Evolutionary conservation across 2,329 filamentous ascomycete species (phyloP), one percentile per base, ranked within the genome.

Genomic region (Aspergillus felis): DNA sequence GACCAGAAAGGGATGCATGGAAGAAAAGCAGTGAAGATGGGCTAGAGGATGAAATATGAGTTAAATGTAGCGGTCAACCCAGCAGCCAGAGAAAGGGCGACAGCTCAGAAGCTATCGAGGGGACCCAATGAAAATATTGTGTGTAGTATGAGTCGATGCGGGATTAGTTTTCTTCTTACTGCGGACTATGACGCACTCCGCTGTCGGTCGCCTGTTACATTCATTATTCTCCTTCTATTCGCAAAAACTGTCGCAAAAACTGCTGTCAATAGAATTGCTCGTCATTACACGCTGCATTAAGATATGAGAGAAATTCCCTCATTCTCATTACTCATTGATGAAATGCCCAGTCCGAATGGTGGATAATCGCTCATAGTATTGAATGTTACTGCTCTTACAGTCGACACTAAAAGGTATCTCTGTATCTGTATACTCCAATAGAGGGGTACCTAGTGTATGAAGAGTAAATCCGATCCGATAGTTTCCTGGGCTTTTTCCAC

Each of bases 1-100:
- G 53, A 32, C 41, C 55, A 59, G 54, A 28, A 49, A 61, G 32
- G 53, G 51, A 63, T 64, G 54, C 61, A 63, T 61, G 58, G 46
- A 52, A 59, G 50, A 32, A 56, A 10, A 42, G 42, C 41, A 55
- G 32, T 51, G 46, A 28, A 53, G 44, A 50, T 46, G 55, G 55
- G 44, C 47, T 29, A 41, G 41, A 41, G 17, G 17, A 35, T 20
- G 42, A 17, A 54, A 51, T 29, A 53, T 35, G 50, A 53, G 35
- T 24, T 47, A 29, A 4, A 29, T 29, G 20, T 12, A 27, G 44
- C 44, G 22, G 44, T 47, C 44, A 25, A 47, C 44, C 22, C 22
- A 14, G 24, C 24, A 50, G 42, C 42, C 14, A 14, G 48, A 47
- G 27, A 50, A 57, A 56, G 44, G 49, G 44, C 50, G 20, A 38